Base-by-base conservation (phyloP, 2,329 filamentous ascomycete genomes). In the Aspergillus sp. region DNA sequence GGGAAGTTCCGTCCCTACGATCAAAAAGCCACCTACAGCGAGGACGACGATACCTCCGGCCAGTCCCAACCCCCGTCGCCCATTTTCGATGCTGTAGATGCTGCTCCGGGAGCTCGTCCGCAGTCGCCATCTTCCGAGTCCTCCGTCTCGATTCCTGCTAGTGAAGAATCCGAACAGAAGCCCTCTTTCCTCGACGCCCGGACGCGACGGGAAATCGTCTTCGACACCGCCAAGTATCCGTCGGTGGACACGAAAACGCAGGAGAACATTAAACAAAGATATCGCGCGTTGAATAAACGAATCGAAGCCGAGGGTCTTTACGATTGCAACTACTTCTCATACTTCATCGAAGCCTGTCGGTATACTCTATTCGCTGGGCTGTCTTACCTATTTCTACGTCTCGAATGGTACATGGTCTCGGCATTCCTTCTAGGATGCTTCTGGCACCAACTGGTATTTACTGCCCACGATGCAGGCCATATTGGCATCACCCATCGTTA, bases 401-500 rank as follows among this genome's bases (percentile, higher is more conserved):
- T 78, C 68, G 82, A 81, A 36, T 91, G 88, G 84, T 93, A 90
- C 68, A 80, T 77, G 48, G 77, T 83, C 2, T 90, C 90, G 56
- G 92, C 85, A 1, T 72, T 90, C 48, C 91, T 88, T 64, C 80
- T 98, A 3, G 95, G 93, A 18, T 81, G 85, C 61, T 83, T 96
- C 69, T 98, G 95, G 93, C 95, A 98, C 70, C 95, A 98, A 72
- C 83, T 98, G 26, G 89, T 93, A 51, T 99, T 99, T 71, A 88
- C 89, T 1, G 95, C 91, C 59, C 95, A 99, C 74, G 95, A 99
- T 79, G 91, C 93, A 50, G 93, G 91, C 6, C 95, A 99, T 74
- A 96, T 97, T 89, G 95, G 91, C 64, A 96, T 99, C 66, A 99
- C 95, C 2, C 93, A 98, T 75, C 82, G 88, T 71, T 98, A 93